These are phyloP conservation scores for Linaria vulgaris DNA, from an alignment of 257 asterid species.

Conservation along the genomic window DNA sequence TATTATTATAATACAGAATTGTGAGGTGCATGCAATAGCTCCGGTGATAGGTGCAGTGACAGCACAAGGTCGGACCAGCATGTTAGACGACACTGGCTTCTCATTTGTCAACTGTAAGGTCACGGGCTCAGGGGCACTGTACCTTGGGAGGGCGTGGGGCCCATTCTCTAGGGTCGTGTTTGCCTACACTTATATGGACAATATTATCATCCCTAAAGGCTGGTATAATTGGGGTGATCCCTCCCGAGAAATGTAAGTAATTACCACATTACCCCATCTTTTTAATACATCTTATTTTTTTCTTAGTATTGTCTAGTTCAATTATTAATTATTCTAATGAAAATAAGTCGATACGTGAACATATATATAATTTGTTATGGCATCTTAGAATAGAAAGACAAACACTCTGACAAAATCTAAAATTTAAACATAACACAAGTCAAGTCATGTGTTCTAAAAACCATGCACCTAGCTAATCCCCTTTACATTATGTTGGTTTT, in stretches of 20 bases:
- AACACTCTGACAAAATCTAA: too few species aligned
- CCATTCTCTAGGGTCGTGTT: constrained; percentile 92
- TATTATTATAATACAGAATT: constrained; percentile 37
- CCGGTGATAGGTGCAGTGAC: constrained; percentile 80
- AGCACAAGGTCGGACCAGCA: constrained; percentile 80
- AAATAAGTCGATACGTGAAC: too few species aligned
- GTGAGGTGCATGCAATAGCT: constrained; percentile 85
- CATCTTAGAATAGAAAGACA: too few species aligned
- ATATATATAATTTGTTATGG: too few species aligned
- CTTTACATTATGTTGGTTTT: too few species aligned
- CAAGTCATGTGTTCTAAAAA: too few species aligned
- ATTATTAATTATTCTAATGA: too few species aligned
- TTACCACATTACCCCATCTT: neutral
- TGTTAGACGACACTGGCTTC: constrained; percentile 76
- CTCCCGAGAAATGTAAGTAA: constrained; percentile 72
- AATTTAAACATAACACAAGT: too few species aligned
- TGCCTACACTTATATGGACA: constrained; percentile 89
- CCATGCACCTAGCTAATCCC: too few species aligned
- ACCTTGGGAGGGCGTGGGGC: constrained; percentile 99
- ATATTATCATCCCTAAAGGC: constrained; percentile 84
- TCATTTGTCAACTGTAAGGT: constrained; percentile 85
- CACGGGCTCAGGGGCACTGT: constrained; percentile 89
- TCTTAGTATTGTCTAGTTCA: too few species aligned
- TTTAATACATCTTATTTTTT: too few species aligned
- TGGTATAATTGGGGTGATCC: constrained; percentile 99